A percentile compares a stretch with the other conserved stretches of the same genome.
These are phyloP conservation scores for Withania somnifera DNA, from an alignment of 305 asterid species.

Conservation along the genomic window DNA sequence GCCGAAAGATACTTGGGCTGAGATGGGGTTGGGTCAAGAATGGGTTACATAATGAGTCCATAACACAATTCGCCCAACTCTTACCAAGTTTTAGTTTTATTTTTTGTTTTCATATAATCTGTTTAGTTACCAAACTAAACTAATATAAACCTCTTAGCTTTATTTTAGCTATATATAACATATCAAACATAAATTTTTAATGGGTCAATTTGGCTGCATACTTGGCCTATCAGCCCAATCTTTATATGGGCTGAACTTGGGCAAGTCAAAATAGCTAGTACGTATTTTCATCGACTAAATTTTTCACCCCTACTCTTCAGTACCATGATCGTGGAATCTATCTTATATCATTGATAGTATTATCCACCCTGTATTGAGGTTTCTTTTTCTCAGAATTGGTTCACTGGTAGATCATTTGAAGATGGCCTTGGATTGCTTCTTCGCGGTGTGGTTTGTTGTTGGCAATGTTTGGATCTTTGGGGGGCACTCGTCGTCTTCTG, in stretches of 20 bases:
- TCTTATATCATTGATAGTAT: neutral
- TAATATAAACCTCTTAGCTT: neutral
- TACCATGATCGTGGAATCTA: neutral
- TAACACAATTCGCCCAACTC: neutral
- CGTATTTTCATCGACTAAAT: neutral
- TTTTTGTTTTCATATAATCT: neutral
- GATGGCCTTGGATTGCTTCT: conserved; percentile 38
- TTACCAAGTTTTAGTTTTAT: neutral
- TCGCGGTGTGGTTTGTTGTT: conserved; percentile 38
- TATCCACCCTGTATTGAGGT: neutral
- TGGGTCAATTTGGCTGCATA: neutral
- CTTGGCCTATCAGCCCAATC: neutral
- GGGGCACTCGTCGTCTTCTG: conserved; percentile 35
- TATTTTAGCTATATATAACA: neutral
- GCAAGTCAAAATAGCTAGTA: neutral
- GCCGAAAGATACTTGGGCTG: neutral
- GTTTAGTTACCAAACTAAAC: neutral
- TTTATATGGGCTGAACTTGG: neutral
- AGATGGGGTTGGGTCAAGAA: neutral
- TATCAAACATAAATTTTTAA: neutral
- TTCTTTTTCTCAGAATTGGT: conserved; percentile 10
- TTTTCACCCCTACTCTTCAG: neutral
- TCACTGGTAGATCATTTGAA: conserved; percentile 24
- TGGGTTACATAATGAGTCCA: neutral
- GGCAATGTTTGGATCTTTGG: conserved; percentile 44